These are phyloP conservation scores for Naganishia sp. DNA, from an alignment of 1,284 basidiomycete genomes.

Conservation along the genomic window DNA sequence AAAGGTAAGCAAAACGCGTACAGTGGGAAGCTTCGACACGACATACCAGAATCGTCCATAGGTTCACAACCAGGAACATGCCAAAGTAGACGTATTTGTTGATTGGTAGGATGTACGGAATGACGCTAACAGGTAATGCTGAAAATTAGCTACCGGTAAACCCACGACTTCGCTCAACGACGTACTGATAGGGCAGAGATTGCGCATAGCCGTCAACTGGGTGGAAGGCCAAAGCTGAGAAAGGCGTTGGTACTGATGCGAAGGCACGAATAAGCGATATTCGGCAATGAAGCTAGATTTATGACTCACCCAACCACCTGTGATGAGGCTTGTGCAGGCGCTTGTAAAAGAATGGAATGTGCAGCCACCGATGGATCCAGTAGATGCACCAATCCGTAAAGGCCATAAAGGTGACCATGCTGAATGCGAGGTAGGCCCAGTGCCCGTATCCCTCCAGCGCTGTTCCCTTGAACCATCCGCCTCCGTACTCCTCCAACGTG, in stretches of 20 bases:
- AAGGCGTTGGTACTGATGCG: slow-evolving; percentile 84
- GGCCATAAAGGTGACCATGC: slow-evolving; percentile 67
- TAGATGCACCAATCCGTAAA: slow-evolving; percentile 93
- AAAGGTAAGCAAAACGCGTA: neutral
- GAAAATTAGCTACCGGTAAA: neutral
- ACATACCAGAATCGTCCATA: slow-evolving; percentile 82
- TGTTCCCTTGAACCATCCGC: slow-evolving; percentile 40
- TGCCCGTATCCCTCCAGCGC: slow-evolving; percentile 21
- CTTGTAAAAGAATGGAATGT: slow-evolving; percentile 87
- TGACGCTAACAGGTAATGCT: slow-evolving; percentile 57
- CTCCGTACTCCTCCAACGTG: slow-evolving; percentile 68
- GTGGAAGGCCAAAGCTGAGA: slow-evolving; percentile 96
- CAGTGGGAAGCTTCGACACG: neutral
- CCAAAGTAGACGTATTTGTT: slow-evolving; percentile 79
- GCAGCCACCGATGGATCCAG: slow-evolving; percentile 90
- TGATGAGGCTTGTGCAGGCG: slow-evolving; percentile 93
- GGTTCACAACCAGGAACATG: slow-evolving; percentile 84
- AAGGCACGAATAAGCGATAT: slow-evolving; percentile 7
- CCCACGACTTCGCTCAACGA: slow-evolving; percentile 13
- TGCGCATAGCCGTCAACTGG: slow-evolving; percentile 92
- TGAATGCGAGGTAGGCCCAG: slow-evolving; percentile 51
- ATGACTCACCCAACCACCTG: slow-evolving; percentile 86
- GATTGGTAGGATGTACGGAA: slow-evolving; percentile 87
- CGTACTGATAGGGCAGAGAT: slow-evolving; percentile 83
- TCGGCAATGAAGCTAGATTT: neutral